A percentile compares a stretch with the other conserved stretches of the same genome.
Evolutionary conservation across 2,329 filamentous ascomycete species (phyloP).

Genomic region (Fusarium udum): DNA sequence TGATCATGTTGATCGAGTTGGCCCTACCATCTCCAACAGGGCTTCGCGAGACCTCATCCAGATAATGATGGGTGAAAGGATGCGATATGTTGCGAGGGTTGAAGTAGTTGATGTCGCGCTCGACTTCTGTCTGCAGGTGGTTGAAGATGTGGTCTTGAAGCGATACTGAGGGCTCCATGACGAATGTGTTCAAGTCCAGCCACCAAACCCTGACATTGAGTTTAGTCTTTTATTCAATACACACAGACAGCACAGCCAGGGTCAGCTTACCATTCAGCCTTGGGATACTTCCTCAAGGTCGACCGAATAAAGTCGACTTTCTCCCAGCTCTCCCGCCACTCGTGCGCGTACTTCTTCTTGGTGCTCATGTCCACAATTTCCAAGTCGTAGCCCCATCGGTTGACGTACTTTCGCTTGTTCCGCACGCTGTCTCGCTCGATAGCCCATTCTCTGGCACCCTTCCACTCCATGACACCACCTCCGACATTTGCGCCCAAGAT

Average conservation of each 20-base stretch:
- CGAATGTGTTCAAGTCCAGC: constrained; percentile 95
- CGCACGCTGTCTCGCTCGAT: constrained; percentile 95
- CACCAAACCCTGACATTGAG: constrained; percentile 94
- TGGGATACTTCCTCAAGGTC: constrained; percentile 89
- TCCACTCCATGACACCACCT: constrained; percentile 99
- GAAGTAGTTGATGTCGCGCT: constrained; percentile 95
- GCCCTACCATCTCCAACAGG: constrained; percentile 78
- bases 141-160: constrained; percentile 92
- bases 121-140: constrained; percentile 75
- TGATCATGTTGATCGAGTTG: constrained; percentile 84
- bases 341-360: constrained; percentile 97
- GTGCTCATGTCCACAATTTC: constrained; percentile 99
- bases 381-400: constrained; percentile 91
- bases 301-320: constrained; percentile 95
- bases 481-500: constrained; percentile 94
- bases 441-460: constrained; percentile 95
- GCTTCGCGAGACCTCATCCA: constrained; percentile 79
- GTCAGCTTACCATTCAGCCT: constrained; percentile 86
- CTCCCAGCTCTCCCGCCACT: constrained; percentile 99
- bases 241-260: neutral
- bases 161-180: constrained; percentile 95
- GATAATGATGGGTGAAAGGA: constrained; percentile 76
- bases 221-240: constrained; percentile 13
- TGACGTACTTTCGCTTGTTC: constrained; percentile 91
- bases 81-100: constrained; percentile 95